A percentile compares a stretch with the other conserved stretches of the same genome.
Conservation (phyloP, 192 early-diverging fungal species). For the Coemansia sp. region DNA sequence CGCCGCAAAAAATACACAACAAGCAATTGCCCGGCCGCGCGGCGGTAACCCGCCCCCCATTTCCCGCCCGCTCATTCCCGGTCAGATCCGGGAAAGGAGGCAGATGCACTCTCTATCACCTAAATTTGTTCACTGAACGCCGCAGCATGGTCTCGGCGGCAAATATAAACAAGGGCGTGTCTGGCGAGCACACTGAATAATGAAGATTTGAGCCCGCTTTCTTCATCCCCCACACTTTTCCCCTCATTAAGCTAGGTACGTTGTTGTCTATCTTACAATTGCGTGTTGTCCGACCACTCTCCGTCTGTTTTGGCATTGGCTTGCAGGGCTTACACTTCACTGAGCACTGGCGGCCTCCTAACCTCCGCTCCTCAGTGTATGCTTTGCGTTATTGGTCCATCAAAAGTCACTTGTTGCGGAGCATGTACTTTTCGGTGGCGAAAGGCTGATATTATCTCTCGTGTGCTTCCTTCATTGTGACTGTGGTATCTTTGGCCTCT, state of each 20-base stretch:
- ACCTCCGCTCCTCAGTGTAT: neutral
- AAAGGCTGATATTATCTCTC: neutral
- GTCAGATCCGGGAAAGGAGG: neutral
- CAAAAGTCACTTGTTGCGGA: neutral
- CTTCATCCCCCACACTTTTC: neutral
- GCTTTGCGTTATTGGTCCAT: neutral
- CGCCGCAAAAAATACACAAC: neutral
- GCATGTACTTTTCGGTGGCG: neutral
- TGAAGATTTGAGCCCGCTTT: neutral
- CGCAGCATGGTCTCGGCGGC: neutral
- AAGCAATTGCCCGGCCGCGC: slow-evolving; percentile 4
- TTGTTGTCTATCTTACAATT: neutral
- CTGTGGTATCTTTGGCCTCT: neutral
- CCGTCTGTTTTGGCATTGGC: neutral
- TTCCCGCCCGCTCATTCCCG: neutral
- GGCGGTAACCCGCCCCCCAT: neutral
- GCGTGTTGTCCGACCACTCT: neutral
- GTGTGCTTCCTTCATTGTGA: neutral
- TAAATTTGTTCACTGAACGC: neutral
- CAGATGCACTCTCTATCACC: neutral
- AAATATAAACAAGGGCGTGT: slow-evolving; percentile 1
- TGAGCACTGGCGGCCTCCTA: neutral
- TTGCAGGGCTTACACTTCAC: neutral
- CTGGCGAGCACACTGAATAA: neutral
- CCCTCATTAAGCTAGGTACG: neutral